Conservation (phyloP, 2,329 filamentous ascomycete species). For the Drechslera avenae region DNA sequence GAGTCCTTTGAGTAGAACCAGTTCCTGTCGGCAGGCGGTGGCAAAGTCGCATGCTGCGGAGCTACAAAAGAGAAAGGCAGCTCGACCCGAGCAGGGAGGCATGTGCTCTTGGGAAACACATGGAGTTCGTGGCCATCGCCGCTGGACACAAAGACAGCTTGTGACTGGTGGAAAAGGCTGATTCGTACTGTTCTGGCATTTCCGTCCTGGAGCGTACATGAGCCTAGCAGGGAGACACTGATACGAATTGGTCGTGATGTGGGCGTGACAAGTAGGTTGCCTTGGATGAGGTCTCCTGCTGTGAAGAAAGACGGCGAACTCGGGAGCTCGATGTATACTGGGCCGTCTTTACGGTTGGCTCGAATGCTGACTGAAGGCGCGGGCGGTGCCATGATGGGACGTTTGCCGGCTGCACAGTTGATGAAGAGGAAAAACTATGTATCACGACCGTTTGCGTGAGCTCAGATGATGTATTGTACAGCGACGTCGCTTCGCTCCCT, state of each 20-base stretch:
- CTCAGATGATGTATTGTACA: constrained; percentile 1
- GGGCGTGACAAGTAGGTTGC: constrained; percentile 27
- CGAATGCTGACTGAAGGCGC: constrained; percentile 11
- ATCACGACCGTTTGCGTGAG: not conserved
- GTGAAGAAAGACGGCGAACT: constrained; percentile 23
- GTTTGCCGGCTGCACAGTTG: not conserved
- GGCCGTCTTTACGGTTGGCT: constrained; percentile 20
- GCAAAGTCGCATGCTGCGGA: constrained; percentile 22
- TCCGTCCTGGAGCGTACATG: constrained; percentile 16
- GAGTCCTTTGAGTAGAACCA: constrained; percentile 26
- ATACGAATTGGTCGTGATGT: constrained; percentile 25
- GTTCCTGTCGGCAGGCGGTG: constrained; percentile 16
- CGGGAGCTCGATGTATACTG: constrained; percentile 24
- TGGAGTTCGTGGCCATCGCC: constrained; percentile 27
- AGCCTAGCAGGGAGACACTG: constrained; percentile 23
- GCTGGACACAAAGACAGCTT: constrained; percentile 28
- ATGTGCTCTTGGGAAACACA: constrained; percentile 26
- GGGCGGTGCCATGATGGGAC: constrained; percentile 14
- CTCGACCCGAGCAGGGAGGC: constrained; percentile 27
- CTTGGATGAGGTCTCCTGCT: constrained; percentile 27
- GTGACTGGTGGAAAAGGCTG: constrained; percentile 23
- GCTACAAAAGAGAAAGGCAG: constrained; percentile 36
- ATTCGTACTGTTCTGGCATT: constrained; percentile 17
- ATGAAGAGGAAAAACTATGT: not conserved
- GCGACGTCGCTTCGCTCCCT: constrained; percentile 9